phyloP scores from a whole-genome alignment of 2,329 filamentous ascomycete genomes.

The Botrytis cinerea region DNA sequence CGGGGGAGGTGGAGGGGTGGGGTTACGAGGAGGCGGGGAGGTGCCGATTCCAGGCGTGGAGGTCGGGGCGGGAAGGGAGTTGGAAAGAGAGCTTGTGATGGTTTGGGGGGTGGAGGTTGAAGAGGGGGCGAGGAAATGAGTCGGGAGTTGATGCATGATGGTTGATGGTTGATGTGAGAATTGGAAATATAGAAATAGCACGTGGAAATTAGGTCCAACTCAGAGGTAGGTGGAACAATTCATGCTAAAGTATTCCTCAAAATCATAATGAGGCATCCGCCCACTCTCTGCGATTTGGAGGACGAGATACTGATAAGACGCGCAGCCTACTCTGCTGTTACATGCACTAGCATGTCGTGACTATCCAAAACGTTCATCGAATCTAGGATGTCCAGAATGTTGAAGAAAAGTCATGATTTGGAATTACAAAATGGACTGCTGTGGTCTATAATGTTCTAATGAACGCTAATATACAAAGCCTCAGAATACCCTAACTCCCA shows the following conservation, averaged over 20 bases:
- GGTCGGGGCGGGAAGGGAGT: not conserved
- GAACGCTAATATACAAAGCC: not conserved
- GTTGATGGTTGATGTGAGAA: not conserved
- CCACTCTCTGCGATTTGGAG: not conserved
- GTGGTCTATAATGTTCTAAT: not conserved
- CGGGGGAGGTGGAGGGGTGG: not conserved
- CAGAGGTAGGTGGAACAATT: not conserved
- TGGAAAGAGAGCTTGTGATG: slow-evolving; percentile 6
- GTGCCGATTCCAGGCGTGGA: not conserved
- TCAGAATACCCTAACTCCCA: slow-evolving; percentile 15
- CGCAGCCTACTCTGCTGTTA: not conserved
- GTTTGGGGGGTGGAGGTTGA: not conserved
- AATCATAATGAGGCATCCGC: not conserved
- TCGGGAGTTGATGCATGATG: not conserved
- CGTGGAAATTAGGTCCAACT: not conserved
- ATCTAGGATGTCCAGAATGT: not conserved
- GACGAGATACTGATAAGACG: not conserved
- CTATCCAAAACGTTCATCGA: not conserved
- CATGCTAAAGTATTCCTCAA: not conserved
- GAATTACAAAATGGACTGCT: not conserved
- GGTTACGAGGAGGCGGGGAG: not conserved
- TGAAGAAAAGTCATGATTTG: not conserved
- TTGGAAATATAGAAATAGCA: not conserved
- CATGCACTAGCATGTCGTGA: not conserved
- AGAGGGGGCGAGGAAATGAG: not conserved